Evolutionary conservation across 768 basidiomycete species (phyloP), one percentile per base, ranked within the genome.

Genomic region (Lactifluus pinguis): DNA sequence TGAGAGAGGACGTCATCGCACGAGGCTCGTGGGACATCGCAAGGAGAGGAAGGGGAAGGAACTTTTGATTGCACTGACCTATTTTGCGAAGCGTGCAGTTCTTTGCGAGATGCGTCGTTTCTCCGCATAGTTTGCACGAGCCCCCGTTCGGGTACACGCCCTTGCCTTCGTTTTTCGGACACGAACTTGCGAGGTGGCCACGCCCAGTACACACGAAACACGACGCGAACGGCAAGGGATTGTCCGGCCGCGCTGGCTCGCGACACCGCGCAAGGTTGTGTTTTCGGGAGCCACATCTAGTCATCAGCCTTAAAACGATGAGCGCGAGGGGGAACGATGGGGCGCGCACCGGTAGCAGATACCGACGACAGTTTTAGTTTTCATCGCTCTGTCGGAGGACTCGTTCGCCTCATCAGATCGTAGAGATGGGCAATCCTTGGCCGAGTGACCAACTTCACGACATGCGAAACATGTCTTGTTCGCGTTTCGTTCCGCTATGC

Each of bases 141-240:
- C 95, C 95, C 29, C 93, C 93, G 61, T 95, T 87, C 0, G 92
- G 91, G 67, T 97, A 97, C 29, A 95, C 78, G 0, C 94, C 92
- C 66, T 83, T 88, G 0, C 78, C 79, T 64, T 80, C 80, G 69
- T 97, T 97, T 67, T 86, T 73, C 0, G 90, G 87, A 72, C 95
- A 98, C 14, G 81, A 73, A 1, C 89, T 86, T 2, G 91, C 89
- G 1, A 98, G 80, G 69, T 98, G 95, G 1, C 95, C 95, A 66
- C 80, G 85, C 4, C 77, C 79, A 4, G 82, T 83, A 69, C 95
- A 98, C 19, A 98, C 87, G 69, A 93, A 98, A 73, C 95, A 98
- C 4, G 86, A 89, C 0, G 95, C 94, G 66, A 84, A 93, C 1
- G 94, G 95, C 3, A 92, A 77, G 1, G 88, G 87, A 59, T 90